Conservation (phyloP, 2,329 filamentous ascomycete genomes). For the Trichoderma cornu-damae region DNA sequence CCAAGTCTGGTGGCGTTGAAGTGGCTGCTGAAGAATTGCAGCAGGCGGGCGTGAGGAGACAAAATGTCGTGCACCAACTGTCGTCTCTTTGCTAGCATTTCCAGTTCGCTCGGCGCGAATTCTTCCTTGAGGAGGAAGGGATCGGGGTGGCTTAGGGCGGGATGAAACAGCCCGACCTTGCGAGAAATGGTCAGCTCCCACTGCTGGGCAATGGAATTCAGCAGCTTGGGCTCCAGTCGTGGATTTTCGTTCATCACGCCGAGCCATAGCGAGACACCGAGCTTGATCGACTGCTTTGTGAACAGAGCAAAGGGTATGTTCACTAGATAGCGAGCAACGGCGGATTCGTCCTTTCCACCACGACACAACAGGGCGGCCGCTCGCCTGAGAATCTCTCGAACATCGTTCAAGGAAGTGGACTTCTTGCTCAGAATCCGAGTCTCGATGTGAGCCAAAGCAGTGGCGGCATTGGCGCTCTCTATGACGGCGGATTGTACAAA, state of each 20-base stretch:
- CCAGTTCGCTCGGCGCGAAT: constrained; percentile 84
- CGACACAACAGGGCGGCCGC: constrained; percentile 84
- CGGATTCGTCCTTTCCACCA: constrained; percentile 66
- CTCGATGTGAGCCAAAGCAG: constrained; percentile 68
- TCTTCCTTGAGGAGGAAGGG: constrained; percentile 90
- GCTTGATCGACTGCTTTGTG: constrained; percentile 89
- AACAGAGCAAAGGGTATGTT: constrained; percentile 90
- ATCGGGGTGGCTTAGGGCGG: constrained; percentile 66
- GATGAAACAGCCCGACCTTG: constrained; percentile 75
- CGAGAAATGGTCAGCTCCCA: constrained; percentile 83
- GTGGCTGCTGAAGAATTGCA: constrained; percentile 89
- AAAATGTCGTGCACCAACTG: constrained; percentile 77
- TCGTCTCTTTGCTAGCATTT: constrained; percentile 66
- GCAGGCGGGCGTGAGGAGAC: constrained; percentile 75
- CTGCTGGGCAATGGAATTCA: constrained; percentile 81
- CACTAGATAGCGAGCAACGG: constrained; percentile 81
- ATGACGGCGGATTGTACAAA: constrained; percentile 48
- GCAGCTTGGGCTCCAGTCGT: constrained; percentile 74
- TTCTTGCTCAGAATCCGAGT: constrained; percentile 64
- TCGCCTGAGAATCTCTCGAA: constrained; percentile 75
- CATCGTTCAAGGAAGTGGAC: constrained; percentile 64
- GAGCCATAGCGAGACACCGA: constrained; percentile 93
- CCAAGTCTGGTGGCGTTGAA: constrained; percentile 90
- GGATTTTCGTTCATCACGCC: constrained; percentile 96
- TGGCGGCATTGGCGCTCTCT: constrained; percentile 55